Base-by-base conservation (phyloP, 352 stramenopile genomes). In the Globisporangium radiosum region DNA sequence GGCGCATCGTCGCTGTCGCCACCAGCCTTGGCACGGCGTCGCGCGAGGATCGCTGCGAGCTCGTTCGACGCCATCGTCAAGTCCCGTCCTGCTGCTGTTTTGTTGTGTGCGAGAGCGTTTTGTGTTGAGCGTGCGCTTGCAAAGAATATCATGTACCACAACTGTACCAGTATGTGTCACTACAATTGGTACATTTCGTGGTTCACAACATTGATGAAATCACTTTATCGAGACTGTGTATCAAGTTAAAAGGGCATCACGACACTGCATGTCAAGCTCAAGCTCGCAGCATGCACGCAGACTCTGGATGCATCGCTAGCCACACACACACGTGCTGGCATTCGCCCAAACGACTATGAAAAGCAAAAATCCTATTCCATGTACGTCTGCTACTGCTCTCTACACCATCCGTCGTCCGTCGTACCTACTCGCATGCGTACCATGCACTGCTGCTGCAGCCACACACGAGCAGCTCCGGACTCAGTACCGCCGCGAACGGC, bases 41-140 rank as follows among this genome's bases (percentile, higher is more conserved):
- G 75, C 42, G 85, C 85, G 25, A 94, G 73, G 61, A 92, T 92
- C 60, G 85, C 78, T 47, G 82, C 81, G 59, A 94, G 64, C 70
- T 94, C 85, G 69, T 88, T 92, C 65, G 83, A 73, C 55, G 83
- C 78, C 83, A 92, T 92, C 40, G 54, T 37, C 7, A 47, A 52
- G 10, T 10, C 42, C 0, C 42, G 7, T 14, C 10, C 42, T 47
- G 43, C 43, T 47, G 13, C 13, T 47, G 45, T 14, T 50, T 2
- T 13, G 11, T 6, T 47, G 43, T 47, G 40, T 47, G 42, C 5
- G 42, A 13, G 42, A 47, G 42, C 42, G 9, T 6, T n/a, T 10
- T 47, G 43, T 17, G 43, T 17, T 17, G n/a, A 47, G 13, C 43
- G n/a, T 5, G 43, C n/a, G 43, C 6, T 5, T 5, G 5, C 42